Base-by-base conservation (phyloP, 495 filamentous ascomycete species). In the Rhypophila decipiens region DNA sequence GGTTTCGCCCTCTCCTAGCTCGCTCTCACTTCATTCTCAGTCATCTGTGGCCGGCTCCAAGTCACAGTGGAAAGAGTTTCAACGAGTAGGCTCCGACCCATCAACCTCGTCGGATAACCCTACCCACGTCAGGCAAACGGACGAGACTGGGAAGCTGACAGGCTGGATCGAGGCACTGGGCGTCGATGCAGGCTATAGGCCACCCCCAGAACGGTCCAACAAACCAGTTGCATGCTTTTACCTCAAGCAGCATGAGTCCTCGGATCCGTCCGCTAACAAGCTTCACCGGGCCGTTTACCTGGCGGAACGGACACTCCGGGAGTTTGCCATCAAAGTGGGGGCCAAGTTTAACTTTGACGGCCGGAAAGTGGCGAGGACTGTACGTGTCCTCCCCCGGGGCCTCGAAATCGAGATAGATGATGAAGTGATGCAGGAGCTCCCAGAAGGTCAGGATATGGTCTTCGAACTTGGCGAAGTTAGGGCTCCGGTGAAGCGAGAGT, bases 141-240 rank as follows among this genome's bases (percentile, higher is more conserved):
- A 75, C 44, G 76, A 74, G 18, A 65, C 74, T 5, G 77, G 82
- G 10, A 72, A 72, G 34, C 61, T 84, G 47, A 79, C 81, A 21
- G 85, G 87, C 1, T 96, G 83, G 82, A 90, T 98, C 47, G 91
- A 99, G 60, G 90, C 88, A 1, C 67, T 95, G 5, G 93, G 86
- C 33, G 87, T 97, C 21, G 94, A 99, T 64, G 73, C 82, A 10
- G 72, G 76, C 0, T 99, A 99, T 60, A 78, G 84, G 44, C 85
- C 93, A 24, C 91, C 93, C 3, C 66, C 75, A 5, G 87, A 95
- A 51, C 77, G 75, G 38, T 65, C 74, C 2, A 66, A 77, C 15
- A 94, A 88, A 60, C 61, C 70, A 67, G 80, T 95, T 44, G 94
- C 93, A 42, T 96, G 89, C 67, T 87, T 96, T 64, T 97, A 94